Evolutionary conservation across 2,329 filamentous ascomycete genomes (phyloP).

Genomic region (Penicillium sp.): DNA sequence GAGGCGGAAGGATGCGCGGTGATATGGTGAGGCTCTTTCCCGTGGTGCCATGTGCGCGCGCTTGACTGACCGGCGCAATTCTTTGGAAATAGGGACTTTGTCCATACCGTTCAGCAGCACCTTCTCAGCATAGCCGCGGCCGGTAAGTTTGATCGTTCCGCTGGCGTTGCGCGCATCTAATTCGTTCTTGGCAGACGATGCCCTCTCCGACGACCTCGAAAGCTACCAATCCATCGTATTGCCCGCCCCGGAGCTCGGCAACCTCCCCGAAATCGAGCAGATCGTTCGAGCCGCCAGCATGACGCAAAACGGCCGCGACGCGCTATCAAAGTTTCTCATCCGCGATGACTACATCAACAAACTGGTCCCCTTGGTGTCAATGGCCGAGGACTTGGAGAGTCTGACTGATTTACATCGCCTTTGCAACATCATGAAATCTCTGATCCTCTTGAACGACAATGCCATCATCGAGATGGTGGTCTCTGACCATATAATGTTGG

Average conservation of each 20-base stretch:
- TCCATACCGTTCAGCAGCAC: constrained; percentile 78
- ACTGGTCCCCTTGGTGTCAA: constrained; percentile 78
- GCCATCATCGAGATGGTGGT: constrained; percentile 92
- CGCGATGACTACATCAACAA: constrained; percentile 83
- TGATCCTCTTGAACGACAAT: constrained; percentile 92
- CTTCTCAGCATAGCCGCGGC: constrained; percentile 61
- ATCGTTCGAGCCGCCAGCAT: constrained; percentile 76
- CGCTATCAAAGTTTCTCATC: constrained; percentile 82
- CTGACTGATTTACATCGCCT: constrained; percentile 81
- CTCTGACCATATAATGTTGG: constrained; percentile 81
- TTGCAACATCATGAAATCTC: constrained; percentile 96
- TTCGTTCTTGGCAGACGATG: constrained; percentile 63
- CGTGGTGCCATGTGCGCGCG: background rate
- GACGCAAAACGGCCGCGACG: constrained; percentile 74
- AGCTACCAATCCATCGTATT: constrained; percentile 68
- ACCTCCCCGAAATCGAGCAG: constrained; percentile 79
- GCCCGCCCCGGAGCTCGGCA: constrained; percentile 75
- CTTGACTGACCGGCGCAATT: constrained; percentile 23
- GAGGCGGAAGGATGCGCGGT: constrained; percentile 89
- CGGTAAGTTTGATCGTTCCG: constrained; percentile 50
- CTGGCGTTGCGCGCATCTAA: constrained; percentile 3
- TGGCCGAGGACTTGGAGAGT: constrained; percentile 89
- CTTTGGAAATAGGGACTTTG: constrained; percentile 70
- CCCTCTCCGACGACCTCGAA: constrained; percentile 85
- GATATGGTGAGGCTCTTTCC: constrained; percentile 68